phyloP scores from a whole-genome alignment of 352 stramenopile genomes.

The Achlya hypogyna region DNA sequence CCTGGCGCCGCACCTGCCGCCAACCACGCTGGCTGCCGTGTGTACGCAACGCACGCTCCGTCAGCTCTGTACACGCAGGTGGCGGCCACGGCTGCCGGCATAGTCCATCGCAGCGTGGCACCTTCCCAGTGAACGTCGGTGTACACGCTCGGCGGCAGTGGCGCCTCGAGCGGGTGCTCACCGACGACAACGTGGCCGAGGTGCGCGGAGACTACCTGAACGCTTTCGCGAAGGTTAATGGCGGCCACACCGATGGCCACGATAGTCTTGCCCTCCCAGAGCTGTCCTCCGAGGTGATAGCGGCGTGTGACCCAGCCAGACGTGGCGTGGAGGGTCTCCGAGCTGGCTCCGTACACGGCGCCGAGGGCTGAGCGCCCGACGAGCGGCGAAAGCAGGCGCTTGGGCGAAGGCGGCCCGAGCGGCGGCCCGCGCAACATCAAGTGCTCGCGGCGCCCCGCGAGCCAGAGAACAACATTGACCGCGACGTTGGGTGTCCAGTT shows the following conservation, averaged over 20 bases:
- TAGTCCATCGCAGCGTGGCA: neutral
- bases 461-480: neutral
- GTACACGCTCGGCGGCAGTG: neutral
- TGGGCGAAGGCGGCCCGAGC: neutral
- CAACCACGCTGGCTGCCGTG: neutral
- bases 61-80: neutral
- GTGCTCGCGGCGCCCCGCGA: neutral
- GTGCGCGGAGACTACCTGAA: neutral
- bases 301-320: constrained; percentile 8
- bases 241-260: neutral
- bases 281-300: constrained; percentile 1
- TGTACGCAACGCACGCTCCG: neutral
- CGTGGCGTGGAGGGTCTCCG: neutral
- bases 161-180: neutral
- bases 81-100: neutral
- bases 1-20: neutral
- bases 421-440: neutral
- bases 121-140: neutral
- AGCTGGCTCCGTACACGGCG: neutral
- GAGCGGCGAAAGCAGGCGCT: neutral
- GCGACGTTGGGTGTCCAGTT: neutral
- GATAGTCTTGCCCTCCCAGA: constrained; percentile 17
- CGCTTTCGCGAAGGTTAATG: neutral
- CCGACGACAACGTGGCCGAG: constrained; percentile 2
- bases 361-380: neutral